Base-by-base conservation (phyloP, 2,329 filamentous ascomycete genomes). In the Thielaviopsis euricoi region DNA sequence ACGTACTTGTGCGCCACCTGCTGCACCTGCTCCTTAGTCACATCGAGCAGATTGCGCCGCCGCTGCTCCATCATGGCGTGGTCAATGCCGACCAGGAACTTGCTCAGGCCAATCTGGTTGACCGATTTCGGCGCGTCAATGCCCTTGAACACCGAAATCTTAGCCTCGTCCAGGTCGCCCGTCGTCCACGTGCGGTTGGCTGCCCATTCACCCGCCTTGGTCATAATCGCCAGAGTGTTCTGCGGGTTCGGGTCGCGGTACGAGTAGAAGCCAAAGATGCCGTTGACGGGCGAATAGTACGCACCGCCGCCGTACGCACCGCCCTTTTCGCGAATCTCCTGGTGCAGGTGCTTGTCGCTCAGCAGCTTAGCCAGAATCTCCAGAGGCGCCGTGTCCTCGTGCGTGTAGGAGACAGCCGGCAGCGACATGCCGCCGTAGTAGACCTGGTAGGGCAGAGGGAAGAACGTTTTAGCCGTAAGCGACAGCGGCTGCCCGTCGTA, bases 301-400 rank as follows among this genome's bases (percentile, higher is more conserved):
- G 93, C 91, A 15, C 90, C 89, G 22, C 89, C 93, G 51, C 93
- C 93, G 64, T 98, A 98, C 0, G 93, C 93, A 43, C 93, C 93
- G 33, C 93, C 93, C 71, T 97, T 97, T 68, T 98, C 93, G 58
- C 93, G 87, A 63, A 98, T 96, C 70, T 97, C 93, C 64, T 95
- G 91, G 68, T 98, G 93, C 26, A 98, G 77, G 67, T 96, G 87
- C 71, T 95, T 96, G 73, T 98, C 91, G 0, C 91, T 97, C 33
- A 98, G 79, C 19, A 98, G 81, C 68, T 96, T 89, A 13, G 90
- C 83, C 22, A 98, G 81, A 48, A 97, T 86, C 65, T 91, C 89
- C 17, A 97, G 81, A 0, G 89, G 80, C 1, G 93, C 88, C 48
- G 86, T 83, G 56, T 86, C 78, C 0, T 82, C 69, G 50, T 87